Evolutionary conservation across 2,329 filamentous ascomycete genomes (phyloP), one percentile per base, ranked within the genome.

Genomic region (Microascus cirrosus): DNA sequence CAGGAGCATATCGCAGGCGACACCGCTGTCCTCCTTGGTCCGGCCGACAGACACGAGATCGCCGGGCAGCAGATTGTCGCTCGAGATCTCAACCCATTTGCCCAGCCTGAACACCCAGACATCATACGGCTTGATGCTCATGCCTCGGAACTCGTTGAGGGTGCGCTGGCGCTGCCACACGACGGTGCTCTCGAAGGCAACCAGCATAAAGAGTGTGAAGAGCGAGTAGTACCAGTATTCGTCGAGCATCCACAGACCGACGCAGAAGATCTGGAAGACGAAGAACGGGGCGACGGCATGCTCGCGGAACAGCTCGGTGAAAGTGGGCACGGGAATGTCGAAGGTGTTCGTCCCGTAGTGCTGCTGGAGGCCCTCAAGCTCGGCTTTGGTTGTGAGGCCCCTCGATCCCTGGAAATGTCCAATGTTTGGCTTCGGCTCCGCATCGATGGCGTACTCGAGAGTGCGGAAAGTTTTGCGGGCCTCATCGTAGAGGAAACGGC

Each of bases 221-320:
- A 99, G 83, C 61, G 94, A 97, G 76, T 99, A 99, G 78, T 99
- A 99, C 94, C 95, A 99, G 75, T 97, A 99, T 74, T 99, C 95
- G 69, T 99, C 94, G 69, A 99, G 77, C 85, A 97, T 90, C 94
- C 94, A 99, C 61, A 99, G 77, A 18, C 94, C 95, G 59, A 99
- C 94, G 66, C 95, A 99, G 77, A 99, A 99, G 61, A 99, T 80
- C 78, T 99, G 94, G 76, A 99, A 99, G 62, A 99, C 92, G 74
- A 99, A 99, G 79, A 99, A 99, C 5, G 94, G 94, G 24, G 95
- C 95, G 24, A 99, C 95, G 25, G 95, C 93, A 71, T 99, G 95
- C 73, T 99, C 94, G 73, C 95, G 89, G 82, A 96, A 99, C 55
- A 99, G 82, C 74, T 99, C 94, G 56, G 87, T 85, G 65, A 99